A percentile compares a stretch with the other conserved stretches of the same genome.
These are phyloP conservation scores for Lasiodiplodia theobromae DNA, from an alignment of 2,329 filamentous ascomycete species.

Conservation along the genomic window DNA sequence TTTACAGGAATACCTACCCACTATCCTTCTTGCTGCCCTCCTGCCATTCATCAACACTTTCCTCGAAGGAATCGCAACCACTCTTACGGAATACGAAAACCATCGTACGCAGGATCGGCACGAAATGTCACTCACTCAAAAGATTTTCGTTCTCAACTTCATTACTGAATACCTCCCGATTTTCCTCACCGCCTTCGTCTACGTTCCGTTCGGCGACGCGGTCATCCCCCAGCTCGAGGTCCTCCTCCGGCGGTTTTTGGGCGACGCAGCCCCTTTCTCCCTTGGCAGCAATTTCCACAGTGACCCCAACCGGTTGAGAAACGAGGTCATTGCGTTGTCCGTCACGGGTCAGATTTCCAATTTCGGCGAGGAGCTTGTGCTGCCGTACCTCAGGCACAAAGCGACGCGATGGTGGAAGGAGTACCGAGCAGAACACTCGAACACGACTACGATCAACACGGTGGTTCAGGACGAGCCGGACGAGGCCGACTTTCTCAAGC, in stretches of 20 bases:
- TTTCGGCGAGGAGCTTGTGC: constrained; percentile 40
- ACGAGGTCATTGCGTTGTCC: constrained; percentile 44
- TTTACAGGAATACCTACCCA: constrained; percentile 43
- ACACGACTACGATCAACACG: constrained; percentile 10
- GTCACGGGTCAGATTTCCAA: constrained; percentile 44
- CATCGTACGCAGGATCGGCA: constrained; percentile 42
- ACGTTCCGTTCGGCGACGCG: constrained; percentile 40
- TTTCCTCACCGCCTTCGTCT: constrained; percentile 44
- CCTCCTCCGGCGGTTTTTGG: constrained; percentile 4
- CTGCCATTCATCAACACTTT: constrained; percentile 41
- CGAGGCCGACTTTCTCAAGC: constrained; percentile 41
- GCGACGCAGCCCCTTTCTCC: constrained; percentile 28
- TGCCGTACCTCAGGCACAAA: constrained; percentile 42
- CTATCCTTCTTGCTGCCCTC: constrained; percentile 40
- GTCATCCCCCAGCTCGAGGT: constrained; percentile 37
- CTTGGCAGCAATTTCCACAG: constrained; percentile 35
- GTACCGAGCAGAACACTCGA: constrained; percentile 33
- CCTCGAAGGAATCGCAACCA: constrained; percentile 39
- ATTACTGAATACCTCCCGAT: constrained; percentile 46
- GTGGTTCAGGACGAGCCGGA: constrained; percentile 38
- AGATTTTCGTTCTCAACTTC: constrained; percentile 45
- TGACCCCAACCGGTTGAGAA: constrained; percentile 41
- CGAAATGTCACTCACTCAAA: constrained; percentile 45
- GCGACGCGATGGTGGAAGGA: constrained; percentile 42
- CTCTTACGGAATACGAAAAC: constrained; percentile 44